Percentiles rank a stretch among this genome's conserved stretches.
phyloP scores from a whole-genome alignment of 768 basidiomycete species.

The Nidularia pulvinata region DNA sequence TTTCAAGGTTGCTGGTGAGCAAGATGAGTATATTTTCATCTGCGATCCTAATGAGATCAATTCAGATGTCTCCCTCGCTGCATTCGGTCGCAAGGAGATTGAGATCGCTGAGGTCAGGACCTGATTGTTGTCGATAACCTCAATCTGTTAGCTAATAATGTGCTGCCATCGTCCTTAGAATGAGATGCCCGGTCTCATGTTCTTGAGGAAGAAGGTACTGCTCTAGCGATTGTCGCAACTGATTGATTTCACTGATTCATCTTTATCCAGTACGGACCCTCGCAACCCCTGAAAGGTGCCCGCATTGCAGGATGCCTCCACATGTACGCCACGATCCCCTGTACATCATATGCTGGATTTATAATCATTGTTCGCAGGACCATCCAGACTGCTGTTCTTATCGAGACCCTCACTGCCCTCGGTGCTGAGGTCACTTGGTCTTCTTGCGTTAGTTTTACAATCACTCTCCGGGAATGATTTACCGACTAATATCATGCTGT shows the following conservation, averaged over 20 bases:
- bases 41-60: constrained; percentile 6
- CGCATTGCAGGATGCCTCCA: constrained; percentile 98
- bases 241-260: constrained; percentile 15
- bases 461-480: neutral
- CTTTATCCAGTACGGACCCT: constrained; percentile 60
- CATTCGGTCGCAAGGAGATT: constrained; percentile 99
- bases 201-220: constrained; percentile 81
- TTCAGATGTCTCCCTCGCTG: constrained; percentile 92
- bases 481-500: neutral
- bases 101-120: constrained; percentile 90
- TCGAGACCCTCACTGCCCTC: constrained; percentile 94
- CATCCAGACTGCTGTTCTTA: constrained; percentile 97
- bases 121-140: neutral
- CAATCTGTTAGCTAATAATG: neutral
- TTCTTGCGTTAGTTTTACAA: constrained; percentile 71
- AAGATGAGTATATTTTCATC: neutral
- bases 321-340: constrained; percentile 58
- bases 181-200: constrained; percentile 97
- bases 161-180: constrained; percentile 39
- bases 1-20: constrained; percentile 88
- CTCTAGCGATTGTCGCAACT: constrained; percentile 4
- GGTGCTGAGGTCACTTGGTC: constrained; percentile 99
- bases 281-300: constrained; percentile 90
- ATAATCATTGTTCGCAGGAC: constrained; percentile 56
- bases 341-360: neutral